Conservation (phyloP, 495 filamentous ascomycete species). For the Sphaerosporella brunnea region DNA sequence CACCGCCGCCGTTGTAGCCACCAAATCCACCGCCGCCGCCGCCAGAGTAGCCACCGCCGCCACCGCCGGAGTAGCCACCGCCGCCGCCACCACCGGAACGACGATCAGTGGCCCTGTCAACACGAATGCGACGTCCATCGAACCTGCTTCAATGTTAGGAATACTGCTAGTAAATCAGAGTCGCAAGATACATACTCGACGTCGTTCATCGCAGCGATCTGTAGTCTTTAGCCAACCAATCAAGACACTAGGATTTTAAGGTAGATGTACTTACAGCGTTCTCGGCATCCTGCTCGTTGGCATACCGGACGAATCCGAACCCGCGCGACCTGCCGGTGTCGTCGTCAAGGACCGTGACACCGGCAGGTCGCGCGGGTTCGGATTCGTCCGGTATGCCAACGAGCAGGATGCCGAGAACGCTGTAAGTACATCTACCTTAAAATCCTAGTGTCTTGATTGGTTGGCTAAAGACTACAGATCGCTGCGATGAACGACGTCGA, state of each 20-base stretch:
- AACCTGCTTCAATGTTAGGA: slow-evolving; percentile 41
- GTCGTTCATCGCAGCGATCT: slow-evolving; percentile 72
- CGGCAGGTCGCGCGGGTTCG: slow-evolving; percentile 87
- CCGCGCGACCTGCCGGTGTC: slow-evolving; percentile 88
- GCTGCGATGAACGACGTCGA: slow-evolving; percentile 79
- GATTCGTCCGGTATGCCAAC: slow-evolving; percentile 74
- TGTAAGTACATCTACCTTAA: background rate
- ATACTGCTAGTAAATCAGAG: too few relatives aligned
- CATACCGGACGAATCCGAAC: slow-evolving; percentile 89
- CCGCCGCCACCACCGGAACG: slow-evolving; percentile 12
- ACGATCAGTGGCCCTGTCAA: slow-evolving; percentile 79
- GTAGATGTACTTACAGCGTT: slow-evolving; percentile 31
- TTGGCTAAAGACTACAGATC: too few relatives aligned
- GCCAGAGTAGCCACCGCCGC: slow-evolving; percentile 10
- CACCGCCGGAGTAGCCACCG: slow-evolving; percentile 7
- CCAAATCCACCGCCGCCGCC: slow-evolving; percentile 4
- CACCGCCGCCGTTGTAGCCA: slow-evolving; percentile 3
- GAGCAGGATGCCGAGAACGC: slow-evolving; percentile 73
- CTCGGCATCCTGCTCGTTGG: slow-evolving; percentile 64
- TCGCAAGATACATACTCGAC: slow-evolving; percentile 57
- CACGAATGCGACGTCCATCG: slow-evolving; percentile 86
- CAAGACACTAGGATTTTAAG: too few relatives aligned
- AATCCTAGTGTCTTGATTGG: too few relatives aligned
- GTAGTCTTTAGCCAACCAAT: too few relatives aligned
- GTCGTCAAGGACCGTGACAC: slow-evolving; percentile 97